Base-by-base conservation (phyloP, 768 basidiomycete genomes). In the Psilocybe cubensis region DNA sequence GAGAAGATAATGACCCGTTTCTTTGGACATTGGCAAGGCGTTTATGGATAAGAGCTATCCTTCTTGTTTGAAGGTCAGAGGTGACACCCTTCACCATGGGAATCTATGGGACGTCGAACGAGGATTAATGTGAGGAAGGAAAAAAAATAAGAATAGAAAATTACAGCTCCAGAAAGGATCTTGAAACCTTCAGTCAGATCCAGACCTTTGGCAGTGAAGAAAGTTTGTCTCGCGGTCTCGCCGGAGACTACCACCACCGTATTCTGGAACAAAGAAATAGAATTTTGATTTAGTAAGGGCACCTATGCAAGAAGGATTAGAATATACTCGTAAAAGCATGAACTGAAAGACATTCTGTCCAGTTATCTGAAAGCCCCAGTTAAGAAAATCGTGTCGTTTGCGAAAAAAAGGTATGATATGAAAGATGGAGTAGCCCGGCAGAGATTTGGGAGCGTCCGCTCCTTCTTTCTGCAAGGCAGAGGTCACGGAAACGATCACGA, bases 151-250 rank as follows among this genome's bases (percentile, higher is more conserved):
- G 52, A 55, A 50, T 56, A 57, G 35, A 51, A 25, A 83, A 87
- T 62, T 69, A 91, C 90, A 54, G 87, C 89, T 49, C 89, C 90
- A 48, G 88, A 89, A 59, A 92, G 79, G 65, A 89, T 82, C 65
- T 85, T 88, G 78, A 90, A 92, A 4, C 89, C 90, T 75, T 90
- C 88, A 40, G 85, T 86, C 49, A 92, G 80, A 70, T 91, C 88
- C 60, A 92, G 82, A 20, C 82, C 82, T 71, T 83, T 85, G 54
- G 87, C 83, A 2, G 80, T 79, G 65, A 91, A 89, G 72, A 91
- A 91, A 3, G 84, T 78, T 54, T 82, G 80, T 54, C 90, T 78
- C 14, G 84, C 90, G 29, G 76, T 78, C 66, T 90, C 87, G 51
- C 90, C 91, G 38, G 90, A 91, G 38, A 92, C 81, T 29, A 87